These are phyloP conservation scores for Fusarium veterinarium DNA, from an alignment of 2,329 filamentous ascomycete genomes.

Conservation along the genomic window DNA sequence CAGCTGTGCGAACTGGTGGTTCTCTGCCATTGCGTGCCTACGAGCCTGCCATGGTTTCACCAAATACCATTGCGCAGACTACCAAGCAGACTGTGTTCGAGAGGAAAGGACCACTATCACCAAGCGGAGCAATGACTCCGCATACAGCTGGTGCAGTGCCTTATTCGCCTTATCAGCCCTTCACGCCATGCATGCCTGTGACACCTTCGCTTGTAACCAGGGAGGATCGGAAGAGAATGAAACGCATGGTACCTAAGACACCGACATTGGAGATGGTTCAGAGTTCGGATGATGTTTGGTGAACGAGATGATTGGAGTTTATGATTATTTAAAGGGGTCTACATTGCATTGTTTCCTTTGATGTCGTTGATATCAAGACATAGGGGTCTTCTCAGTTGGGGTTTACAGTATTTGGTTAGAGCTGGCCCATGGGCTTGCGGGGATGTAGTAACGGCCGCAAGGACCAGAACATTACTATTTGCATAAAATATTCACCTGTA, in stretches of 20 bases:
- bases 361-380: conserved; percentile 38
- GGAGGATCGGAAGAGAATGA: conserved; percentile 76
- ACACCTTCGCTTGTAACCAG: conserved; percentile 80
- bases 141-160: conserved; percentile 71
- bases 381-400: conserved; percentile 20
- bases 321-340: conserved; percentile 10
- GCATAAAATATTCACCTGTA: conserved; percentile 25
- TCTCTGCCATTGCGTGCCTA: conserved; percentile 71
- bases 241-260: conserved; percentile 71
- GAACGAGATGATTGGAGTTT: conserved; percentile 37
- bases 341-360: conserved; percentile 40
- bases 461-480: conserved; percentile 18
- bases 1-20: conserved; percentile 67
- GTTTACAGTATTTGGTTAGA: conserved; percentile 8
- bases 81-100: conserved; percentile 76
- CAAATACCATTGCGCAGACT: conserved; percentile 57
- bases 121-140: conserved; percentile 70
- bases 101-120: conserved; percentile 64
- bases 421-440: conserved; percentile 12
- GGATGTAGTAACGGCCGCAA: conserved; percentile 24
- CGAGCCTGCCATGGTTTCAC: conserved; percentile 66
- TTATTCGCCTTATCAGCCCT: conserved; percentile 84
- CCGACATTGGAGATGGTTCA: conserved; percentile 71
- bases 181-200: conserved; percentile 78
- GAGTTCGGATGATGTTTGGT: conserved; percentile 74